A percentile compares a stretch with the other conserved stretches of the same genome.
Evolutionary conservation across 805 yeast species (phyloP).

Genomic region (Candida endomychidarum): DNA sequence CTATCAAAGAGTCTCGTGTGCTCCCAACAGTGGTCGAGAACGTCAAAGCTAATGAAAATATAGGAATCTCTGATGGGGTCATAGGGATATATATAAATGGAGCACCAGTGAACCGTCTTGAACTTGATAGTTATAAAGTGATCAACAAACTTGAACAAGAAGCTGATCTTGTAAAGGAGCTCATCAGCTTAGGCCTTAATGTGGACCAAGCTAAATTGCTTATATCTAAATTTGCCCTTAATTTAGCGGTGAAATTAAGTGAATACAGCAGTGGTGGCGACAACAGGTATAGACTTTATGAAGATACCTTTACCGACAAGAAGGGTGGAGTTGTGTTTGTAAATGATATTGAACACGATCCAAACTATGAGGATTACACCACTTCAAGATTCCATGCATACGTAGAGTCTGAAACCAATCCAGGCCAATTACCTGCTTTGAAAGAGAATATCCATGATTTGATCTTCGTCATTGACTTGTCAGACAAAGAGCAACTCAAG

Average conservation of each 20-base stretch:
- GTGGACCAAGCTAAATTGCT: slow-evolving; percentile 32
- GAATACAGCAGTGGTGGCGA: slow-evolving; percentile 39
- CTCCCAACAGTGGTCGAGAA: slow-evolving; percentile 1
- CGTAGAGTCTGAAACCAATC: slow-evolving; percentile 22
- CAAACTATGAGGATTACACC: slow-evolving; percentile 48
- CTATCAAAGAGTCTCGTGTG: slow-evolving; percentile 1
- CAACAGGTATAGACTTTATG: slow-evolving; percentile 34
- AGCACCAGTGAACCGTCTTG: slow-evolving; percentile 49
- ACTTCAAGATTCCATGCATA: slow-evolving; percentile 46
- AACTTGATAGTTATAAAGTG: slow-evolving; percentile 44
- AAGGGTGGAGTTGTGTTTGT: slow-evolving; percentile 59
- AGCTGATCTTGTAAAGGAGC: slow-evolving; percentile 21
- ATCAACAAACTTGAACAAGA: slow-evolving; percentile 37
- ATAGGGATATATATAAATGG: slow-evolving; percentile 72
- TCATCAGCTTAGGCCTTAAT: slow-evolving; percentile 30
- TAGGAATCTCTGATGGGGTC: slow-evolving; percentile 39
- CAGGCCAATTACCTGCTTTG: slow-evolving; percentile 67
- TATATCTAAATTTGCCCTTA: slow-evolving; percentile 36
- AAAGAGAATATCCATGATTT: slow-evolving; percentile 74
- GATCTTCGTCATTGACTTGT: slow-evolving; percentile 65
- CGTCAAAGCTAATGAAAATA: slow-evolving; percentile 17
- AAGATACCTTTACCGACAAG: slow-evolving; percentile 21
- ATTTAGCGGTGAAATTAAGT: slow-evolving; percentile 39
- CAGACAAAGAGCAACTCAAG: slow-evolving; percentile 50
- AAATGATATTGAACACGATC: slow-evolving; percentile 73